Base-by-base conservation (phyloP, 2,329 filamentous ascomycete species). In the Dactylonectria estremocensis region DNA sequence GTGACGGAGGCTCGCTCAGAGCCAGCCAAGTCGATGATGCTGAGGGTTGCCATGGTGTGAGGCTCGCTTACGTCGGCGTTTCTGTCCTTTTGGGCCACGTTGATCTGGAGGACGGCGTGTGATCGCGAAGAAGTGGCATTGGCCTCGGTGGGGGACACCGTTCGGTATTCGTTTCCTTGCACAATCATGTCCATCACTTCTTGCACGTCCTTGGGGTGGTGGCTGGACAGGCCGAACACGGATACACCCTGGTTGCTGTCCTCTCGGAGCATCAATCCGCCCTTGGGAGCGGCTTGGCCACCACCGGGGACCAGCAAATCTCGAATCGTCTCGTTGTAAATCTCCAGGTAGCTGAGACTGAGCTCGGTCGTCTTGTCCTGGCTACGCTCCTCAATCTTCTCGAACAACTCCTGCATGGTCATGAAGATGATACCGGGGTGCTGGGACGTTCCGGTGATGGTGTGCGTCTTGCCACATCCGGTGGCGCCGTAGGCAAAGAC, bases 141-240 rank as follows among this genome's bases (percentile, higher is more conserved):
- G 74, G 96, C 96, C 83, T 95, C 95, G 8, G 96, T 99, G 1
- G 96, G 95, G 0, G 96, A 98, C 80, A 98, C 96, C 3, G 96
- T 99, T 50, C 96, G 92, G 81, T 92, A 94, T 74, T 97, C 93
- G 81, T 99, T 99, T 70, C 96, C 96, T 78, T 91, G 90, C 62
- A 99, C 92, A 78, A 99, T 98, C 89, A 99, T 98, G 77, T 99
- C 95, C 96, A 99, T 99, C 76, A 99, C 96, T 81, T 99, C 92
- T 78, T 97, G 90, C 14, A 98, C 96, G 78, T 95, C 94, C 74
- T 92, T 92, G 2, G 96, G 96, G 72, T 93, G 93, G 78, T 98
- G 95, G 76, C 95, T 98, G 3, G 95, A 96, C 50, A 99, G 86
- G 0, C 95, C 96, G 5, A 94, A 88, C 2, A 99, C 96, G 0